Evolutionary conservation across 805 yeast genomes (phyloP).

Genomic region (Kluyveromyces aestuarii): DNA sequence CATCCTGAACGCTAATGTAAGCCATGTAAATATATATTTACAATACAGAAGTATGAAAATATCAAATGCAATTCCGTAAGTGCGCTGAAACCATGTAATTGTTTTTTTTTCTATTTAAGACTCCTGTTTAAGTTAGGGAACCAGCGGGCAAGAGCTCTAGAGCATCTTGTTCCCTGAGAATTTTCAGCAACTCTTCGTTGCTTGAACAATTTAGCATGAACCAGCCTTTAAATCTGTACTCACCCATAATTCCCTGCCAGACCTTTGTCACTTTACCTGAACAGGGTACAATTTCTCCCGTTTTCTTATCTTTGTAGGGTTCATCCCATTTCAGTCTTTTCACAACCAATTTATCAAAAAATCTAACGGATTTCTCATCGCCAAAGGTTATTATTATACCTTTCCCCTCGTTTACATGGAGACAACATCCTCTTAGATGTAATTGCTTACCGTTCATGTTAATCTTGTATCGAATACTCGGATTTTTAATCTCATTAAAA

Average conservation of each 20-base stretch:
- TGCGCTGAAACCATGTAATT: no score
- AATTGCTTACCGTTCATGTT: conserved; percentile 75
- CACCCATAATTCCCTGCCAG: conserved; percentile 65
- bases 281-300: conserved; percentile 30
- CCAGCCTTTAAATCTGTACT: conserved; percentile 58
- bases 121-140: background rate
- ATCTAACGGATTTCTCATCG: conserved; percentile 48
- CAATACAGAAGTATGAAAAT: background rate
- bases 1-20: background rate
- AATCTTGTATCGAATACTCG: conserved; percentile 63
- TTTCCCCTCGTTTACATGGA: conserved; percentile 35
- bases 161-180: conserved; percentile 42
- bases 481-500: conserved; percentile 45
- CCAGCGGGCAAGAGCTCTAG: background rate
- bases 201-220: conserved; percentile 45
- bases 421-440: conserved; percentile 53
- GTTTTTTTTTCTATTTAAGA: no score
- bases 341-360: conserved; percentile 52
- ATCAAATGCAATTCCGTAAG: no score
- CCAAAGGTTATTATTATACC: conserved; percentile 71
- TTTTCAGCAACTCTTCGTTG: conserved; percentile 41
- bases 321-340: conserved; percentile 66
- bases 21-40: background rate
- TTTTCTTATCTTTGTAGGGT: conserved; percentile 30
- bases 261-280: conserved; percentile 40